A percentile compares a stretch with the other conserved stretches of the same genome.
Evolutionary conservation across 305 asterid genomes (phyloP).

Genomic region (Solanum chacoense): DNA sequence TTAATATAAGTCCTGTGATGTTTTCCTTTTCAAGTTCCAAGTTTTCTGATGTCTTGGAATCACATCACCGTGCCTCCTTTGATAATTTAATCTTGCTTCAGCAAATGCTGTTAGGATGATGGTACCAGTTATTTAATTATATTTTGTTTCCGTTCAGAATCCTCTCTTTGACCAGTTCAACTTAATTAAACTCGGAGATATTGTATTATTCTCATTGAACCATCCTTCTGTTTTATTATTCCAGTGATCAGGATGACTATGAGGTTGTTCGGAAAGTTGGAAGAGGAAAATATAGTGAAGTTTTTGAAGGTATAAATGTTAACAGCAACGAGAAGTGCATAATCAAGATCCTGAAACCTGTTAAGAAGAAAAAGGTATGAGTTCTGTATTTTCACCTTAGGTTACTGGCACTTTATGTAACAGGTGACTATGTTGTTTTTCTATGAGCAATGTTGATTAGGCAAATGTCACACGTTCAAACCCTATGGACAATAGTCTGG

Average conservation of each 20-base stretch:
- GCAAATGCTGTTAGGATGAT: background rate
- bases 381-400: background rate
- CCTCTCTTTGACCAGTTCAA: background rate
- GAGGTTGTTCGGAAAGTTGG: slow-evolving; percentile 74
- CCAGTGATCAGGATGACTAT: slow-evolving; percentile 63
- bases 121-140: background rate
- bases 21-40: background rate
- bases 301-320: slow-evolving; percentile 59
- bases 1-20: background rate
- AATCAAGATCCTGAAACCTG: slow-evolving; percentile 64
- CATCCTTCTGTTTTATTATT: slow-evolving; percentile 9
- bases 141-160: background rate
- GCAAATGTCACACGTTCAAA: background rate
- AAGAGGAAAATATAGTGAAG: slow-evolving; percentile 77
- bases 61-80: background rate
- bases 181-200: background rate
- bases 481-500: background rate
- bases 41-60: background rate
- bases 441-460: background rate
- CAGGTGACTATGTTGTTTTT: background rate
- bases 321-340: slow-evolving; percentile 47
- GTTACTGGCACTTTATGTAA: background rate
- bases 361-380: slow-evolving; percentile 62
- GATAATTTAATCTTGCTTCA: background rate
- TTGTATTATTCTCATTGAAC: slow-evolving; percentile 1